phyloP scores from a whole-genome alignment of 129 eudicot genomes.

The Chrysanthemum seticuspe region DNA sequence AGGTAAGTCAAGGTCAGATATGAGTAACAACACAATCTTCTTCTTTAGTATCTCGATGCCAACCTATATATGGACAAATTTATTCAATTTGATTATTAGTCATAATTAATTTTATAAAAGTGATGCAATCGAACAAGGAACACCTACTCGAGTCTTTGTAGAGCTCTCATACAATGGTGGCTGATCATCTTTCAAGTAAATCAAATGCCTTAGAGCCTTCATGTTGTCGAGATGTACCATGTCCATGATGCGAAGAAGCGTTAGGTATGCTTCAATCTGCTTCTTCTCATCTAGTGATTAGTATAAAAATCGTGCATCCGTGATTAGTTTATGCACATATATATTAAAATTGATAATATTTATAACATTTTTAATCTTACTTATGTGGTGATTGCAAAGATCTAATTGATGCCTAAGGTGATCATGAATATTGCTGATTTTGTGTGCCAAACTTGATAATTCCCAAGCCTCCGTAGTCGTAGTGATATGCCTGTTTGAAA shows the following conservation, averaged over 20 bases:
- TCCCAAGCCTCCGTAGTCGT: conserved; percentile 79
- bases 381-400: conserved; percentile 59
- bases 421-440: conserved; percentile 57
- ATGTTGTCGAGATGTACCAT: conserved; percentile 69
- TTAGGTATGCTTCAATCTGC: conserved; percentile 57
- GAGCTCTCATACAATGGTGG: conserved; percentile 66
- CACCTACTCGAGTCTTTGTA: conserved; percentile 52
- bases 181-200: conserved; percentile 64
- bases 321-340: background rate
- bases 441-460: conserved; percentile 71
- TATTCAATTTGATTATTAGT: background rate
- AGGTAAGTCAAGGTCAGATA: conserved; percentile 75
- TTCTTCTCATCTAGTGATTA: conserved; percentile 56
- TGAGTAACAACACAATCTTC: conserved; percentile 73
- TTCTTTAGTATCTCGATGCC: conserved; percentile 51
- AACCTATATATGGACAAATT: conserved; percentile 38
- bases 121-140: background rate
- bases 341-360: background rate
- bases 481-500: conserved; percentile 46
- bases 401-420: conserved; percentile 51
- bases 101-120: background rate
- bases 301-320: background rate
- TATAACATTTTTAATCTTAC: conserved; percentile 31
- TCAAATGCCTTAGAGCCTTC: conserved; percentile 63
- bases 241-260: conserved; percentile 53